Conservation (phyloP, 352 stramenopile genomes). For the Pythium aristosporum region DNA sequence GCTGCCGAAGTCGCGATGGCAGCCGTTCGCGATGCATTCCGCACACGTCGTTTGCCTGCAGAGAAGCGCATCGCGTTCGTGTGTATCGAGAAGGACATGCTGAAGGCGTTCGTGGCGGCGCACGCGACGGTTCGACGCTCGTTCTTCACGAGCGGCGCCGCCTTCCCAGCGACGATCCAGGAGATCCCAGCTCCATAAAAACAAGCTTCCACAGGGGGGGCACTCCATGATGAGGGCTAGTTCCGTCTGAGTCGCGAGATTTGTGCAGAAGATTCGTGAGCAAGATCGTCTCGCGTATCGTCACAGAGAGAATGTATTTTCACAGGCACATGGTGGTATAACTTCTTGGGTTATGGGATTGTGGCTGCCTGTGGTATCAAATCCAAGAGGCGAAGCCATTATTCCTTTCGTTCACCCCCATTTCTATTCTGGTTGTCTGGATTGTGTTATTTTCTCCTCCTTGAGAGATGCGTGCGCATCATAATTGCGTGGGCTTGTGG, state of each 20-base stretch:
- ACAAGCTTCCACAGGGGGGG: too few relatives aligned
- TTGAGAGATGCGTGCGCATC: slow-evolving; percentile 1
- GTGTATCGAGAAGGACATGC: slow-evolving; percentile 43
- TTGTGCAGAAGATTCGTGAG: background rate
- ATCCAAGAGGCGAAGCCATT: background rate
- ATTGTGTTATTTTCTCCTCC: background rate
- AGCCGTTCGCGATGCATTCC: slow-evolving; percentile 45
- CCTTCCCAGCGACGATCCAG: slow-evolving; percentile 5
- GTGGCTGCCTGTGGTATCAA: background rate
- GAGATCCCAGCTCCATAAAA: slow-evolving; percentile 1
- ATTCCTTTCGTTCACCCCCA: background rate
- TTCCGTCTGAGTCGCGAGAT: too few relatives aligned
- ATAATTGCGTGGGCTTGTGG: background rate
- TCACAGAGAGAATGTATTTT: background rate
- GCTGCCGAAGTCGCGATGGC: slow-evolving; percentile 42
- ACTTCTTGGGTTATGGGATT: background rate
- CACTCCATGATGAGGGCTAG: too few relatives aligned
- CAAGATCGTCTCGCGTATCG: background rate
- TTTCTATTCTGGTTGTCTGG: too few relatives aligned
- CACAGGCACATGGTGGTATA: background rate
- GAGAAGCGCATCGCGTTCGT: slow-evolving; percentile 47
- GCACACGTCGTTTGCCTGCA: slow-evolving; percentile 28
- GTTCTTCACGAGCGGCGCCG: slow-evolving; percentile 10
- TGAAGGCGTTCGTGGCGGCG: slow-evolving; percentile 35
- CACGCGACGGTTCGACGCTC: background rate